Percentiles rank a stretch among this genome's conserved stretches.
Evolutionary conservation across 257 asterid genomes (phyloP).

Genomic region (Ilex aquifolium): DNA sequence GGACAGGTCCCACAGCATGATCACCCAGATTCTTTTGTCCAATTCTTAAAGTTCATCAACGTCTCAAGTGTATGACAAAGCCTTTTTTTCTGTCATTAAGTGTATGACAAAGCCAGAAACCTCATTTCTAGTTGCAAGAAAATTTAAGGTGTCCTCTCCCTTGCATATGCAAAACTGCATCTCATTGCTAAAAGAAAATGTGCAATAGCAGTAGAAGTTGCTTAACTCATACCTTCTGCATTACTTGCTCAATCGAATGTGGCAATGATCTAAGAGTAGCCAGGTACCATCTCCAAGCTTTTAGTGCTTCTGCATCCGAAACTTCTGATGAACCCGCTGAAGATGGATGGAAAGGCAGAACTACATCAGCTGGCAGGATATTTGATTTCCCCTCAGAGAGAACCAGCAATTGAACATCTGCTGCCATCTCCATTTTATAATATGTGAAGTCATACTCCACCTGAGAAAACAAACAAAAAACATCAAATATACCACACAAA

Average conservation of each 20-base stretch:
- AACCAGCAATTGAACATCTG: conserved; percentile 68
- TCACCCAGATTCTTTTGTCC: neutral
- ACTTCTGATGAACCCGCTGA: conserved; percentile 29
- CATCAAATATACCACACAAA: neutral
- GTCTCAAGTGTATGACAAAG: neutral
- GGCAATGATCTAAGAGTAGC: conserved; percentile 68
- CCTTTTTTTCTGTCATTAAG: too few relatives aligned
- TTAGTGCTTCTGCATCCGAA: conserved; percentile 38
- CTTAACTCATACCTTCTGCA: conserved; percentile 59
- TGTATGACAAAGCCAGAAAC: neutral
- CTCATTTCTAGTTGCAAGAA: neutral
- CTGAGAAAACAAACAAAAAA: conserved; percentile 19
- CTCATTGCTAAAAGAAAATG: too few relatives aligned
- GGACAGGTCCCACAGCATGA: neutral
- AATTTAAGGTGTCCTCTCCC: neutral
- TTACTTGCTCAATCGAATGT: conserved; percentile 58
- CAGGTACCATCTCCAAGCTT: conserved; percentile 88
- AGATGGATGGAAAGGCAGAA: conserved; percentile 70
- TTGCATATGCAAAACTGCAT: neutral
- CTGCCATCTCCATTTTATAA: conserved; percentile 82
- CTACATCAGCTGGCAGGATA: conserved; percentile 78
- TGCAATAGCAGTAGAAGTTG: neutral
- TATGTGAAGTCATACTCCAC: conserved; percentile 86
- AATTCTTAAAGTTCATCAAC: neutral
- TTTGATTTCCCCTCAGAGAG: conserved; percentile 86